These are phyloP conservation scores for Trypanosoma lewisi DNA, from an alignment of 208 protist species.

Conservation along the genomic window DNA sequence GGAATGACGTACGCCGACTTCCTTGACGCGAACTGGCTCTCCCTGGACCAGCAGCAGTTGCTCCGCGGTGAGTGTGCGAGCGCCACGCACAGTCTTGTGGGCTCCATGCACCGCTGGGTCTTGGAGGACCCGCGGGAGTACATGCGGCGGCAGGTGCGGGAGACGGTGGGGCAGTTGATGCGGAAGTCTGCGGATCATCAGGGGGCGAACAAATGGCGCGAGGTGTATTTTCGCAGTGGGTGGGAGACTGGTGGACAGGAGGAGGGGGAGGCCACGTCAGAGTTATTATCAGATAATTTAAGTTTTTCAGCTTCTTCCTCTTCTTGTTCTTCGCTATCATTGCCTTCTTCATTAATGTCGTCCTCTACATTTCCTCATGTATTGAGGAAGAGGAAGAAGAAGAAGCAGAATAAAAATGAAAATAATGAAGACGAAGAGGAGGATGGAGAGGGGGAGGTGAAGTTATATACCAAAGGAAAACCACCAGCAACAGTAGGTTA, in stretches of 20 bases:
- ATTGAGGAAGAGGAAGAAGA: no score
- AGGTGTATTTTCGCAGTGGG: conserved; percentile 8
- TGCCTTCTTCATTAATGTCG: not conserved
- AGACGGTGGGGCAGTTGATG: conserved; percentile 15
- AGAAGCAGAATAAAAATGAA: no score
- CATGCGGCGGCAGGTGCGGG: conserved; percentile 26
- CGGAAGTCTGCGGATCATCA: not conserved
- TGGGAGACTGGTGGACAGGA: conserved; percentile 15
- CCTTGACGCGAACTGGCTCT: conserved; percentile 45
- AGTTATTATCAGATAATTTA: conserved; percentile 1
- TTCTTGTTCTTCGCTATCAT: not conserved
- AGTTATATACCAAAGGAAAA: not conserved
- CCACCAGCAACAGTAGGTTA: conserved; percentile 32
- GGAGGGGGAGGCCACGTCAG: not conserved
- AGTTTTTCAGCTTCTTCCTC: not conserved
- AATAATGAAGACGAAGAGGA: no score
- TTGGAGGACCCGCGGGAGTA: conserved; percentile 73
- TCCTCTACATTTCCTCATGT: no score
- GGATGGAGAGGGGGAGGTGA: not conserved
- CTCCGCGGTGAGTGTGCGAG: conserved; percentile 69
- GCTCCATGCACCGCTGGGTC: conserved; percentile 74
- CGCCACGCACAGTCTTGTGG: conserved; percentile 51
- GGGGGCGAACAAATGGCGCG: conserved; percentile 2
- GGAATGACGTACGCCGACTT: conserved; percentile 63
- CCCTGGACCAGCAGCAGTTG: conserved; percentile 74